Percentiles rank a stretch among this genome's conserved stretches.
These are phyloP conservation scores for Paraglomus occultum DNA, from an alignment of 192 early-diverging fungal species.

Conservation along the genomic window DNA sequence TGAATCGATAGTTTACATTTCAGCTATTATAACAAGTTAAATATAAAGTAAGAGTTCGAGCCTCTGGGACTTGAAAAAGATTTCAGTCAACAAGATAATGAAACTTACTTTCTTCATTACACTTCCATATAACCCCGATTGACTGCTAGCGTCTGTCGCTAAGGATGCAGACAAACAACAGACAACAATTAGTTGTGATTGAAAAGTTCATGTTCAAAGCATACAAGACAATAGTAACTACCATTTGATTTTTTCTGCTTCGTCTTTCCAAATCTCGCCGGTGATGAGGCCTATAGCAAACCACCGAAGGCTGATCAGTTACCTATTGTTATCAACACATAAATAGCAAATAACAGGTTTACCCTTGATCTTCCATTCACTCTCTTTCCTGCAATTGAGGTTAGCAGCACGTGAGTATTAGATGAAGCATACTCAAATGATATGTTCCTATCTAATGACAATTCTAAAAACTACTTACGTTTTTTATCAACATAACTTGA, in stretches of 20 bases:
- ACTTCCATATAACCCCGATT: background rate
- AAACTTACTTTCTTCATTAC: too few relatives aligned
- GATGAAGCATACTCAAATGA: conserved; percentile 4
- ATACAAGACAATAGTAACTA: background rate
- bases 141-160: background rate
- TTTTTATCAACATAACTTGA: conserved; percentile 19
- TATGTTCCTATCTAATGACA: background rate
- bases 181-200: background rate
- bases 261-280: conserved; percentile 9
- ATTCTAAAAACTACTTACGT: background rate
- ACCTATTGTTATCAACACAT: background rate
- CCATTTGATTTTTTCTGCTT: conserved; percentile 12
- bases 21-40: background rate
- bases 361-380: conserved; percentile 20
- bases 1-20: conserved; percentile 1
- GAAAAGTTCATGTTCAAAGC: background rate
- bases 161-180: background rate
- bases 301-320: background rate
- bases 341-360: background rate
- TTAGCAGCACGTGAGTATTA: background rate
- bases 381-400: conserved; percentile 13
- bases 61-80: too few relatives aligned
- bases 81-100: too few relatives aligned
- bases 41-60: background rate
- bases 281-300: background rate